A percentile compares a stretch with the other conserved stretches of the same genome.
Conservation (phyloP, 345 rosid species). For the Bruguiera gymnorhiza region DNA sequence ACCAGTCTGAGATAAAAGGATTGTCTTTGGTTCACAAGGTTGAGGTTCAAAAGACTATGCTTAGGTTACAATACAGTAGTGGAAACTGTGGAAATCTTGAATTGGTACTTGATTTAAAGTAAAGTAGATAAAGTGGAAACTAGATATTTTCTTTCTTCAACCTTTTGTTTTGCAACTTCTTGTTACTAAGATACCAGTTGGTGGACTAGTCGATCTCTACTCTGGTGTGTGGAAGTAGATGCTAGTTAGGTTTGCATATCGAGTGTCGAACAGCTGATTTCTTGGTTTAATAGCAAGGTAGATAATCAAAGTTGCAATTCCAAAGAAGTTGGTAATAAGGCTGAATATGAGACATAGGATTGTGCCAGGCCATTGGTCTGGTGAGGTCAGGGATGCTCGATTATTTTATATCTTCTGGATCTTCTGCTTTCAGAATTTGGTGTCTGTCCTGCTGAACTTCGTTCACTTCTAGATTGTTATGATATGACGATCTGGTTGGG, state of each 20-base stretch:
- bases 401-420: too few relatives aligned
- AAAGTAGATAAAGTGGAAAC: too few relatives aligned
- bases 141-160: too few relatives aligned
- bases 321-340: constrained; percentile 64
- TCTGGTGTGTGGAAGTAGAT: constrained; percentile 74
- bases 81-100: too few relatives aligned
- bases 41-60: neutral
- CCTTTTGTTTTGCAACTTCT: constrained; percentile 53
- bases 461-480: too few relatives aligned
- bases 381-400: too few relatives aligned
- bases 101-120: too few relatives aligned
- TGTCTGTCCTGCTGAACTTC: too few relatives aligned
- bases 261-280: constrained; percentile 62
- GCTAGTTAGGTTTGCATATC: constrained; percentile 61
- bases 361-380: too few relatives aligned
- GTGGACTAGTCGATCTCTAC: constrained; percentile 67
- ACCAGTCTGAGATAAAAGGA: neutral
- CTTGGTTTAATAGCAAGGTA: constrained; percentile 58
- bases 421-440: too few relatives aligned
- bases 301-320: constrained; percentile 66
- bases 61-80: too few relatives aligned
- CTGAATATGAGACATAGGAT: constrained; percentile 44
- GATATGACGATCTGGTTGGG: too few relatives aligned
- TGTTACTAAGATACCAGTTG: constrained; percentile 58
- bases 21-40: neutral